Base-by-base conservation (phyloP, 73 alveolate genomes). In the Stentor roeselii region DNA sequence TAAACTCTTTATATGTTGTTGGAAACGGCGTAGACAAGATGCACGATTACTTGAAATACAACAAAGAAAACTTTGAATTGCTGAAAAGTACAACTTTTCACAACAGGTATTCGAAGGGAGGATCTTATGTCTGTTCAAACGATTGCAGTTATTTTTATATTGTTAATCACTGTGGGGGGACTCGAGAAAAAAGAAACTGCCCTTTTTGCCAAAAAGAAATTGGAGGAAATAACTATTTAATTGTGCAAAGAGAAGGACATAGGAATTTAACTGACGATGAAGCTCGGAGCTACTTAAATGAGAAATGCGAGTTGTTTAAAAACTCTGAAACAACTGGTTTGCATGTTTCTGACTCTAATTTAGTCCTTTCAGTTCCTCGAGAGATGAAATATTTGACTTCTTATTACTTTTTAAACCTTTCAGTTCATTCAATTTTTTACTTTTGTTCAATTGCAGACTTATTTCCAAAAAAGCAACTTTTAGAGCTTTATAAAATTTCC, bases 161-260 rank as follows among this genome's bases (percentile, higher is more conserved):
- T 67, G 38, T 67, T 0, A 35, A 21, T 27, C 15, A 67, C 11
- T 67, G 82, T 67, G 82, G 82, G 32, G 42, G 42, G 1, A 21
- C 38, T 27, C n/a, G 27, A 27, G 75, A 67, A 31, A 50, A 67
- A 67, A 27, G 37, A 15, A 31, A 67, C 37, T 67, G 82, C 32
- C 82, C 82, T 32, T 67, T 30, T 30, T 67, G 82, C 32, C 60
- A 50, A 27, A 67, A 31, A 35, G 32, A 35, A 67, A 67, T 67
- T 67, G 82, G 82, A 32, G 82, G 82, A 2, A 67, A 36, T 0
- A n/a, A 50, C 15, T 31, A 67, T 67, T 15, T 15, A n/a, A n/a
- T 35, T 0, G 82, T 67, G 15, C 27, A 67, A 35, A 67, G 82
- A 67, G 38, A 30, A 35, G 82, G 82, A 1, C 82, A 67, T 67